A percentile compares a stretch with the other conserved stretches of the same genome.
Evolutionary conservation across 345 rosid species (phyloP).

Genomic region (Eucalyptus fibrosa): DNA sequence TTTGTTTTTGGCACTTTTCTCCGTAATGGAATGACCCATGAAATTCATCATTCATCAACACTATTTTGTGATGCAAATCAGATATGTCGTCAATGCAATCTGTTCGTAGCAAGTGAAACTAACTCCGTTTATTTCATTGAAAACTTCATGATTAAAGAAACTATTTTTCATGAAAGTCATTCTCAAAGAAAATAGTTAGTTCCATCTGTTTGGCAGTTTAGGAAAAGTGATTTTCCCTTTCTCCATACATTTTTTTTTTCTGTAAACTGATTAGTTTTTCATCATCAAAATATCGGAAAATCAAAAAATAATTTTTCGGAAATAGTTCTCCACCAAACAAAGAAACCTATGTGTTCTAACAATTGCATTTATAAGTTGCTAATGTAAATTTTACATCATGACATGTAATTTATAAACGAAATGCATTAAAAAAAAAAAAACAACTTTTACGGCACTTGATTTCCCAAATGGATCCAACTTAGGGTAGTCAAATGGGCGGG

Average conservation of each 20-base stretch:
- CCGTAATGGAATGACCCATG: background rate
- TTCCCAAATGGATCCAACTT: background rate
- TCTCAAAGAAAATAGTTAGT: background rate
- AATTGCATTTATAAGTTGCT: background rate
- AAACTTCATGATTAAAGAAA: background rate
- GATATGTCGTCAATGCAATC: background rate
- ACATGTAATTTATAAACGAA: background rate
- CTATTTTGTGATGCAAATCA: background rate
- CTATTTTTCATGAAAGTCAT: no score
- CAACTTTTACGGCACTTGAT: background rate
- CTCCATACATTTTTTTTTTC: background rate
- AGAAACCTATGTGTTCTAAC: background rate
- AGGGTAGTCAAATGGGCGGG: background rate
- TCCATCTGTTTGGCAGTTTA: background rate
- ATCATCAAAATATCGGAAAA: background rate
- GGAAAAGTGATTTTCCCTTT: no score
- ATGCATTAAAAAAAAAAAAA: background rate
- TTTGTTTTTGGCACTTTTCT: background rate
- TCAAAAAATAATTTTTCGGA: fast-evolving
- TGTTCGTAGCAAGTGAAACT: background rate
- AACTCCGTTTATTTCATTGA: fast-evolving
- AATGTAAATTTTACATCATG: background rate
- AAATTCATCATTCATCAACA: background rate
- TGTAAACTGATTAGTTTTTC: background rate
- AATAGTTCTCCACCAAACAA: background rate